A percentile compares a stretch with the other conserved stretches of the same genome.
Conservation (phyloP, 2,329 filamentous ascomycete species). For the Fonsecaea monophora region DNA sequence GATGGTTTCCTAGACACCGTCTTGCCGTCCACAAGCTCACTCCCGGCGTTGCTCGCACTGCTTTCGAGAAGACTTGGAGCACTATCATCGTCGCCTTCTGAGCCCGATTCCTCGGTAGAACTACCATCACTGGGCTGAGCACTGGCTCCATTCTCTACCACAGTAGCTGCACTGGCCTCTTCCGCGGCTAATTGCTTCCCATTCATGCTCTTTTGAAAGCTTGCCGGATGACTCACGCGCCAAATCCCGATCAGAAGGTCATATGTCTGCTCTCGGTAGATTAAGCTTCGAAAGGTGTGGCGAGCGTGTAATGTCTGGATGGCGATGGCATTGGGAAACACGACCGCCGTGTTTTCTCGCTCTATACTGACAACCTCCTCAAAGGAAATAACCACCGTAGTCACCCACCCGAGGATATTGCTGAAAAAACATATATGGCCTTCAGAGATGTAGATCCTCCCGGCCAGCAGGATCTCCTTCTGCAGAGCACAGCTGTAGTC, state of each 20-base stretch:
- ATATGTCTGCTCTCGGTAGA: slow-evolving; percentile 93
- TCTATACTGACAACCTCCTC: slow-evolving; percentile 97
- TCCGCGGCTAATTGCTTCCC: slow-evolving; percentile 74
- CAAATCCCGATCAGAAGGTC: slow-evolving; percentile 97
- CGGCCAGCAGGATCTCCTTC: slow-evolving; percentile 92
- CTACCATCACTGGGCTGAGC: slow-evolving; percentile 69
- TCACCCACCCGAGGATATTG: slow-evolving; percentile 98
- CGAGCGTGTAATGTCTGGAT: slow-evolving; percentile 95
- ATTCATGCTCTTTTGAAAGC: slow-evolving; percentile 87
- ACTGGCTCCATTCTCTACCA: slow-evolving; percentile 68
- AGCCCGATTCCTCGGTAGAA: slow-evolving; percentile 61
- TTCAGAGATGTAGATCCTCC: slow-evolving; percentile 93
- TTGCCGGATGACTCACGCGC: slow-evolving; percentile 91
- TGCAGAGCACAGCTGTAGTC: slow-evolving; percentile 98
- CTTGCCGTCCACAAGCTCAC: slow-evolving; percentile 59
- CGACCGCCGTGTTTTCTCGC: slow-evolving; percentile 91
- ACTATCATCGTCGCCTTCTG: slow-evolving; percentile 56
- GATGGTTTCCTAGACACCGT: slow-evolving; percentile 75
- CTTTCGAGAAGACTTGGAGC: slow-evolving; percentile 67
- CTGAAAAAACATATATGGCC: slow-evolving; percentile 98
- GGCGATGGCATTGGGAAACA: slow-evolving; percentile 97
- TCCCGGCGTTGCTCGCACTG: slow-evolving; percentile 61
- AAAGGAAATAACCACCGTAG: slow-evolving; percentile 96
- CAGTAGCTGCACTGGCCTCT: slow-evolving; percentile 88
- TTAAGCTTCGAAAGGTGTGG: slow-evolving; percentile 93